A percentile compares a stretch with the other conserved stretches of the same genome.
Evolutionary conservation across 1,284 basidiomycete species (phyloP).

Genomic region (Porodaedalea pini): DNA sequence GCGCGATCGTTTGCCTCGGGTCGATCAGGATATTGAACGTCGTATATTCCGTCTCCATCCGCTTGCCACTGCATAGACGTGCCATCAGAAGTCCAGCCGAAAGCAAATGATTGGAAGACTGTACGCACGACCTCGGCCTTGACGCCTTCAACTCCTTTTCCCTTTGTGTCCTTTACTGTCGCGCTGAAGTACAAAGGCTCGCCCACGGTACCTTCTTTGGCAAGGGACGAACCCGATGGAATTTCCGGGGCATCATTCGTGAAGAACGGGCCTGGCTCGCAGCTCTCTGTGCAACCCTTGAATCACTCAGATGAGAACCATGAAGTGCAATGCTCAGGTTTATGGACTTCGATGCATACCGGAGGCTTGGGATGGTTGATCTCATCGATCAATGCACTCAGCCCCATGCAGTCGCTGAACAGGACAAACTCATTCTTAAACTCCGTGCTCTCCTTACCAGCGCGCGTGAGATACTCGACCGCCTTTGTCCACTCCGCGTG

Average conservation of each 20-base stretch:
- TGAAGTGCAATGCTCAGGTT: not conserved
- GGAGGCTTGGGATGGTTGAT: constrained; percentile 37
- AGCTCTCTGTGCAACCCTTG: constrained; percentile 37
- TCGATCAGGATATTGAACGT: constrained; percentile 37
- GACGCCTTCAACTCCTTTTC: constrained; percentile 32
- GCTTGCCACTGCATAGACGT: constrained; percentile 36
- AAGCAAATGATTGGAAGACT: not conserved
- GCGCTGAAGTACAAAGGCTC: constrained; percentile 37
- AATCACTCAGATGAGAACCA: not conserved
- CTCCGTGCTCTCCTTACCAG: constrained; percentile 37
- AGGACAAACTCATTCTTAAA: constrained; percentile 42
- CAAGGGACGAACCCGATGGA: constrained; percentile 36
- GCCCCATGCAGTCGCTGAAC: constrained; percentile 39
- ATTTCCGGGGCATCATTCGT: constrained; percentile 36
- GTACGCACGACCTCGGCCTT: constrained; percentile 36
- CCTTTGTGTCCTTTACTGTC: constrained; percentile 35
- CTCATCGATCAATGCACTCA: constrained; percentile 40
- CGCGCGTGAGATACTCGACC: constrained; percentile 35
- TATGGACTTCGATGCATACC: constrained; percentile 22
- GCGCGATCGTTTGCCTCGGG: constrained; percentile 37
- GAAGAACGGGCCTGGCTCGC: constrained; percentile 40
- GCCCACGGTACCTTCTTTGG: constrained; percentile 32
- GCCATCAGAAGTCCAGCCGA: not conserved
- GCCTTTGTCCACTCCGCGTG: constrained; percentile 38
- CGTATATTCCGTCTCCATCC: constrained; percentile 40